Conservation (phyloP, 1,284 basidiomycete species). For the Porodaedalea pini region DNA sequence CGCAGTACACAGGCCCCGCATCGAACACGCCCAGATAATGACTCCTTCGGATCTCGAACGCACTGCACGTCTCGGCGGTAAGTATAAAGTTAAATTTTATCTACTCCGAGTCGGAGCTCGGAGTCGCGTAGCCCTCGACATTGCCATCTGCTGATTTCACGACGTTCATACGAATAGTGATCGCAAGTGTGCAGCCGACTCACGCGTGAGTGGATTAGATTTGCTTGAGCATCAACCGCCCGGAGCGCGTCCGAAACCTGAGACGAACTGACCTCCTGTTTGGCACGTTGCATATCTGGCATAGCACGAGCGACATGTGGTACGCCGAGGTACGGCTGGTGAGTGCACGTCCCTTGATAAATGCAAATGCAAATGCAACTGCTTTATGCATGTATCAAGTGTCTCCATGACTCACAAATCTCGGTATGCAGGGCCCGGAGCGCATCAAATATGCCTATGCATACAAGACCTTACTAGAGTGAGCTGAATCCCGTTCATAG, state of each 20-base stretch:
- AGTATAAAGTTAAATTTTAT: conserved; percentile 20
- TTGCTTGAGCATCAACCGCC: neutral
- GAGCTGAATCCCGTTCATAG: conserved; percentile 26
- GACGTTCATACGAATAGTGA: conserved; percentile 32
- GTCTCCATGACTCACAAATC: neutral
- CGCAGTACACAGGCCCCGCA: conserved; percentile 34
- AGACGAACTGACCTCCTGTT: neutral
- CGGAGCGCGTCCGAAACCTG: neutral
- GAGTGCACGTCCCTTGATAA: conserved; percentile 23
- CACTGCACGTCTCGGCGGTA: conserved; percentile 41
- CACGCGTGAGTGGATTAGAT: conserved; percentile 56
- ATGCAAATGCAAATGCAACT: neutral
- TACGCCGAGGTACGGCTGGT: conserved; percentile 82
- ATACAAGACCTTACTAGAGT: conserved; percentile 76
- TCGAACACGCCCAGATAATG: conserved; percentile 56
- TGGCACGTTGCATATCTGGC: conserved; percentile 5
- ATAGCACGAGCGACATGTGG: conserved; percentile 86
- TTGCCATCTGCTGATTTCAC: neutral
- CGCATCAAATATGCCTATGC: conserved; percentile 86
- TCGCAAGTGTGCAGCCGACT: conserved; percentile 54
- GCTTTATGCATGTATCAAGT: neutral
- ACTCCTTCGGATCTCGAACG: conserved; percentile 39
- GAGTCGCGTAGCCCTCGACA: neutral
- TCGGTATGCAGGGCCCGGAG: conserved; percentile 56
- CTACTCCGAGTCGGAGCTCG: no score